Evolutionary conservation across 179 eudicot species (phyloP), one percentile per base, ranked within the genome.

Genomic region (Nepenthes alata): DNA sequence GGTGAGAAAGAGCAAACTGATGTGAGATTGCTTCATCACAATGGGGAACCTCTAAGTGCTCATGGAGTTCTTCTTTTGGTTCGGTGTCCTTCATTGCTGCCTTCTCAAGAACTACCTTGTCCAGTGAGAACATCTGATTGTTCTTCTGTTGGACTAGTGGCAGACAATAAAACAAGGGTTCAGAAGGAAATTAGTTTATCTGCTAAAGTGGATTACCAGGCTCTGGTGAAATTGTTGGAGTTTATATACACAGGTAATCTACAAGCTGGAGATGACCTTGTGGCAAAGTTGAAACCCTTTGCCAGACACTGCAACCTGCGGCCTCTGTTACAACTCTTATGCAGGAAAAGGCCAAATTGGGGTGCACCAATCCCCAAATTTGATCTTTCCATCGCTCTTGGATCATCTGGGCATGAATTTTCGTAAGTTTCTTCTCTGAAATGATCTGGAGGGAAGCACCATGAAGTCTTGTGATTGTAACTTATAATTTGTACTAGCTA

Each of bases 31-130:
- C 57, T 69, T 51, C 77, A 82, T 59, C 64, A 66, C 61, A 67
- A 71, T 68, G 82, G 76, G 68, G 82, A 76, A 61, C 66, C 71
- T 71, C 13, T 88, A 58, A 68, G 66, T 63, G 97, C 80, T 80
- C 97, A 91, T 69, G 66, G 72, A 67, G 77, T 83, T 62, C 53
- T 91, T 74, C 80, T 91, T 55, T 72, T 67, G 49, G 75, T 70
- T 57, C 82, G 85, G 44, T 88, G 96, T 70, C 91, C 95, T 11
- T 69, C 79, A 37, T 67, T 91, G 62, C 74, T 91, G 37, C 96
- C 87, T 58, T 80, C 73, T 12, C 60, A 66, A 37, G 60, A 66
- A 67, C 51, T 62, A 47, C 61, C 61, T 47, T 45, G 37, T 61
- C 58, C 69, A 56, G 76, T 72, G 52, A 66, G 64, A 63, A 36